A percentile compares a stretch with the other conserved stretches of the same genome.
Evolutionary conservation across 352 stramenopile genomes (phyloP).

Genomic region (Phytophthora palmivora): DNA sequence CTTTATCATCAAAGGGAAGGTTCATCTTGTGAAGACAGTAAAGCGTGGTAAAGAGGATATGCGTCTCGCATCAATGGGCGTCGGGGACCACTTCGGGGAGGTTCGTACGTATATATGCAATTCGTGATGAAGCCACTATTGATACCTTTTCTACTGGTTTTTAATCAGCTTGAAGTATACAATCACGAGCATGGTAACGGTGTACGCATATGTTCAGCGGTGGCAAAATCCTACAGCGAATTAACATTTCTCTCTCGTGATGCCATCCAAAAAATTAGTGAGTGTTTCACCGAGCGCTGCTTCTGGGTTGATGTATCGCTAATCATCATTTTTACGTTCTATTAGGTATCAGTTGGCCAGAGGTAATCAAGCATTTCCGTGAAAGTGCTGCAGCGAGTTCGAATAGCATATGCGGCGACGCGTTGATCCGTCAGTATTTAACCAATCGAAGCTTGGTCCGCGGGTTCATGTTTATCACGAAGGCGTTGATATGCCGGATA

Average conservation of each 20-base stretch:
- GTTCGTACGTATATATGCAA: constrained; percentile 24
- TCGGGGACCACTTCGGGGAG: constrained; percentile 87
- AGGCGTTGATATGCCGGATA: constrained; percentile 29
- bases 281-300: constrained; percentile 15
- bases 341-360: constrained; percentile 72
- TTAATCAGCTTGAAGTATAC: constrained; percentile 77
- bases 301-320: background rate
- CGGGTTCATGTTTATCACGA: constrained; percentile 13
- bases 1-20: constrained; percentile 82
- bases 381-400: constrained; percentile 49
- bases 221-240: constrained; percentile 81
- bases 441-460: constrained; percentile 3
- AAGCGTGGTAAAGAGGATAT: constrained; percentile 51
- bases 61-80: constrained; percentile 46
- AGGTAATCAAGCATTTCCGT: constrained; percentile 74
- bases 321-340: background rate
- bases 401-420: constrained; percentile 50
- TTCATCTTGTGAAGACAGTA: constrained; percentile 67
- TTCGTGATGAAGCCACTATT: too few species aligned
- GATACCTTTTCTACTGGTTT: background rate
- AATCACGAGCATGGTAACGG: constrained; percentile 79
- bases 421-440: constrained; percentile 31
- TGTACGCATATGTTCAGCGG: constrained; percentile 84
- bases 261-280: constrained; percentile 78
- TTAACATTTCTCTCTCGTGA: constrained; percentile 83